These are phyloP conservation scores for Tricholoma matsutake DNA, from an alignment of 768 basidiomycete species.

Conservation along the genomic window DNA sequence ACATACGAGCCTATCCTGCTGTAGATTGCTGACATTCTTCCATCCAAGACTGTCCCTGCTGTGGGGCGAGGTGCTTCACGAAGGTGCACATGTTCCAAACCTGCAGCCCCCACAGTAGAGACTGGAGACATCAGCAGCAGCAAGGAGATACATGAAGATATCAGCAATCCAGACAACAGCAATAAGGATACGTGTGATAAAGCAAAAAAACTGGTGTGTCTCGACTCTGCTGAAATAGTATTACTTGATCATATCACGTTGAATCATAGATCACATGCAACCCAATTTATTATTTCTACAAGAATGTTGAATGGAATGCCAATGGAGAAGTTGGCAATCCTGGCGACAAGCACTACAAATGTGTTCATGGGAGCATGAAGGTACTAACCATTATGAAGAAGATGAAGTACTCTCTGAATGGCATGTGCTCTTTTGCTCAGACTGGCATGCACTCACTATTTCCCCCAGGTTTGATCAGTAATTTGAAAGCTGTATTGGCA, in stretches of 20 bases:
- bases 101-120: neutral
- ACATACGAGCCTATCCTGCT: neutral
- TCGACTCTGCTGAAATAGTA: neutral
- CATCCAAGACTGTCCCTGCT: conserved; percentile 1
- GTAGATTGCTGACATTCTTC: conserved; percentile 4
- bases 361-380: conserved; percentile 17
- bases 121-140: neutral
- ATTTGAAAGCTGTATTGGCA: neutral
- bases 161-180: neutral
- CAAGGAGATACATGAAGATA: neutral
- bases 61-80: neutral
- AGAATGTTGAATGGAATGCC: conserved; percentile 6
- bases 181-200: neutral
- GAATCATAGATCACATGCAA: conserved; percentile 1
- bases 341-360: conserved; percentile 21
- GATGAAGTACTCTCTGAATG: conserved; percentile 12
- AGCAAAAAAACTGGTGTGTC: neutral
- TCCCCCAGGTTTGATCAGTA: neutral
- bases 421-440: conserved; percentile 1
- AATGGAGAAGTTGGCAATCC: conserved; percentile 10
- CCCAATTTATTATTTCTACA: conserved; percentile 20
- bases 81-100: neutral
- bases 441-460: neutral
- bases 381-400: conserved; percentile 13
- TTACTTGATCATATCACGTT: neutral